phyloP scores from a whole-genome alignment of 1,284 basidiomycete genomes.

The Apiotrichum brassicae region DNA sequence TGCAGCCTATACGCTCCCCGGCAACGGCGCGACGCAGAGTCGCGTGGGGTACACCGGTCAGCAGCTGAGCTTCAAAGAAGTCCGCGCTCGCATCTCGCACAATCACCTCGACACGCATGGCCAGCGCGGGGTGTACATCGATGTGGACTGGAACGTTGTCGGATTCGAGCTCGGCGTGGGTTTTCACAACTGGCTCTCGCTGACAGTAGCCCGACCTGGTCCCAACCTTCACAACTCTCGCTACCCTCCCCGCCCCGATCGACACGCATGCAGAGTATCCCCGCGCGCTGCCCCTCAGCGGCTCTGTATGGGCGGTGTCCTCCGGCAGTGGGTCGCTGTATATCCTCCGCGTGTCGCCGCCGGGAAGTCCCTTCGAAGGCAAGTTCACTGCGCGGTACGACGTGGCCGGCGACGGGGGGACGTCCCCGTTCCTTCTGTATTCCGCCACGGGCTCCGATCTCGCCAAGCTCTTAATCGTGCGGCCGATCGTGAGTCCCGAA shows the following conservation, averaged over 20 bases:
- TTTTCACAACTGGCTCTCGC: constrained; percentile 55
- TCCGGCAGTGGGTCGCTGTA: constrained; percentile 69
- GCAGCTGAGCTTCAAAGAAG: constrained; percentile 52
- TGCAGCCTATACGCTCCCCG: constrained; percentile 24
- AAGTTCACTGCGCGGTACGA: constrained; percentile 56
- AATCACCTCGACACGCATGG: constrained; percentile 63
- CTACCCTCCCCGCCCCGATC: constrained; percentile 54
- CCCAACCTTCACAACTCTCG: constrained; percentile 56
- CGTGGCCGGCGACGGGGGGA: constrained; percentile 33
- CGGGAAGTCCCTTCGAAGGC: constrained; percentile 36
- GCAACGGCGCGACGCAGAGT: constrained; percentile 34
- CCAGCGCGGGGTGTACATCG: constrained; percentile 59
- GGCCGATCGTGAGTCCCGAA: not conserved
- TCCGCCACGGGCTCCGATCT: not conserved
- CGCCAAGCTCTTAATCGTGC: not conserved
- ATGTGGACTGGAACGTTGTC: constrained; percentile 60
- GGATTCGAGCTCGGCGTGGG: constrained; percentile 53
- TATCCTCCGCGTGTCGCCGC: constrained; percentile 47
- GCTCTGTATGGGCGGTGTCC: constrained; percentile 56
- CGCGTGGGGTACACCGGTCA: constrained; percentile 29
- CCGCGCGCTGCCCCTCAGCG: constrained; percentile 57
- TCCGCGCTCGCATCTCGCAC: constrained; percentile 73
- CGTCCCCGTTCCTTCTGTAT: constrained; percentile 53
- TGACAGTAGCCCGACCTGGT: too few species aligned
- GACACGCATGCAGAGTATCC: constrained; percentile 65